Percentiles rank a stretch among this genome's conserved stretches.
Evolutionary conservation across 768 basidiomycete species (phyloP).

Genomic region (Cubamyces sp.): DNA sequence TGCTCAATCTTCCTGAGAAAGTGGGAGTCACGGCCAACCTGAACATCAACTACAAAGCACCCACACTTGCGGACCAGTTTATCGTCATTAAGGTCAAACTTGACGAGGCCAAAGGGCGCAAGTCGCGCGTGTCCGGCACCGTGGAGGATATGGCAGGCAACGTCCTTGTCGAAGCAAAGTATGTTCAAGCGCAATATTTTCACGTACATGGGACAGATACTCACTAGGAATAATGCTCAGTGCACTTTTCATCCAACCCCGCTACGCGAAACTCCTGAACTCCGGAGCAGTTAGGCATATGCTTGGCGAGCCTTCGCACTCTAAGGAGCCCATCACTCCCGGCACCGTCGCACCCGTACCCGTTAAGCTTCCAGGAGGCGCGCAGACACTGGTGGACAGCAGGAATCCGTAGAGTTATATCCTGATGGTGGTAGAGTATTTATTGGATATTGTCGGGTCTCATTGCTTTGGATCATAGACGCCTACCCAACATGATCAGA

Average conservation of each 20-base stretch:
- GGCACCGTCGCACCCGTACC: conserved; percentile 31
- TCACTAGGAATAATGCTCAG: conserved; percentile 40
- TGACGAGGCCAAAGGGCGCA: conserved; percentile 74
- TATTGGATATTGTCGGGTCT: not conserved
- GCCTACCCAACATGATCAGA: too few relatives aligned
- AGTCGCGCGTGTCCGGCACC: conserved; percentile 66
- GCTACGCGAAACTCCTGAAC: conserved; percentile 79
- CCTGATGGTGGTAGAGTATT: not conserved
- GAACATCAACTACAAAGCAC: conserved; percentile 79
- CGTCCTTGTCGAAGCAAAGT: conserved; percentile 82
- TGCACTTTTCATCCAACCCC: conserved; percentile 86
- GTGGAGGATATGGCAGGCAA: conserved; percentile 86
- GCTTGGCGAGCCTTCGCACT: conserved; percentile 58
- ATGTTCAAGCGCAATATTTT: conserved; percentile 36
- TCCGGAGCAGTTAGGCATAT: conserved; percentile 59
- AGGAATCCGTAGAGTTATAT: conserved; percentile 7
- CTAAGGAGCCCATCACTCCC: conserved; percentile 26
- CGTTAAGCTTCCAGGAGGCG: conserved; percentile 27
- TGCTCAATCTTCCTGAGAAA: conserved; percentile 82
- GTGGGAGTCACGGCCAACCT: conserved; percentile 93
- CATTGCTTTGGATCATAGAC: too few relatives aligned
- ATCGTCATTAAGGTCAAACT: conserved; percentile 78
- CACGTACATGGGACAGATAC: not conserved
- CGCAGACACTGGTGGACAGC: conserved; percentile 19
- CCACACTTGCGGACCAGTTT: conserved; percentile 90